Evolutionary conservation across 2,329 filamentous ascomycete species (phyloP).

Genomic region (Calonectria pauciramosa): DNA sequence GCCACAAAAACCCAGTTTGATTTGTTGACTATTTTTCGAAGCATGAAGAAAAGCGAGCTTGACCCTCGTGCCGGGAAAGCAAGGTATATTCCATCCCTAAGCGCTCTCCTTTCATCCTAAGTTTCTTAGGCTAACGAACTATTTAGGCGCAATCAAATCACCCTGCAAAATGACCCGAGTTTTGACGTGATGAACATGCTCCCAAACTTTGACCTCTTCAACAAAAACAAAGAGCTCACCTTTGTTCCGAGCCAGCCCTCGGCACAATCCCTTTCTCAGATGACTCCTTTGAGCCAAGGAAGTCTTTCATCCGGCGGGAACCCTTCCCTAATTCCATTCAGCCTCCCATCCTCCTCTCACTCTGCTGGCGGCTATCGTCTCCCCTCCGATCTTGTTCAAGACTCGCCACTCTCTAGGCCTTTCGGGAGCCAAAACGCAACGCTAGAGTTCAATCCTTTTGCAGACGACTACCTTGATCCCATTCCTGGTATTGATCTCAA

Average conservation of each 20-base stretch:
- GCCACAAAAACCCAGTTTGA: slow-evolving; percentile 80
- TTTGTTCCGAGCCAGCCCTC: slow-evolving; percentile 54
- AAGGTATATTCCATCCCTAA: slow-evolving; percentile 70
- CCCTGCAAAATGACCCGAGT: slow-evolving; percentile 84
- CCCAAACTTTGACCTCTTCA: slow-evolving; percentile 53
- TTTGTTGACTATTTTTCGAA: slow-evolving; percentile 77
- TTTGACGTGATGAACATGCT: slow-evolving; percentile 64
- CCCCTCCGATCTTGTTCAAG: slow-evolving; percentile 51
- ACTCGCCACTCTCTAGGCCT: slow-evolving; percentile 46
- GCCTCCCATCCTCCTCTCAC: slow-evolving; percentile 52
- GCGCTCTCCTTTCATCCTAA: slow-evolving; percentile 46
- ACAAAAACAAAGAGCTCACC: slow-evolving; percentile 50
- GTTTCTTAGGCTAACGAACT: slow-evolving; percentile 7
- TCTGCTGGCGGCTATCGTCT: slow-evolving; percentile 50
- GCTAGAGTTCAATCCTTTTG: slow-evolving; percentile 50
- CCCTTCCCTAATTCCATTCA: slow-evolving; percentile 47
- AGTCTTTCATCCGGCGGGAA: slow-evolving; percentile 48
- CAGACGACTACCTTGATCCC: slow-evolving; percentile 55
- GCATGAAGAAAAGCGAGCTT: slow-evolving; percentile 67
- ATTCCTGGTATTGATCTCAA: slow-evolving; percentile 60
- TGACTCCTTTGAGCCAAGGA: slow-evolving; percentile 57
- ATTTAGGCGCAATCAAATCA: slow-evolving; percentile 78
- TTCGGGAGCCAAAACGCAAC: slow-evolving; percentile 36
- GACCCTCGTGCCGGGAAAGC: slow-evolving; percentile 80
- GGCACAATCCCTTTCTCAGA: slow-evolving; percentile 56